phyloP scores from a whole-genome alignment of 495 filamentous ascomycete genomes.

The Podospora didyma region DNA sequence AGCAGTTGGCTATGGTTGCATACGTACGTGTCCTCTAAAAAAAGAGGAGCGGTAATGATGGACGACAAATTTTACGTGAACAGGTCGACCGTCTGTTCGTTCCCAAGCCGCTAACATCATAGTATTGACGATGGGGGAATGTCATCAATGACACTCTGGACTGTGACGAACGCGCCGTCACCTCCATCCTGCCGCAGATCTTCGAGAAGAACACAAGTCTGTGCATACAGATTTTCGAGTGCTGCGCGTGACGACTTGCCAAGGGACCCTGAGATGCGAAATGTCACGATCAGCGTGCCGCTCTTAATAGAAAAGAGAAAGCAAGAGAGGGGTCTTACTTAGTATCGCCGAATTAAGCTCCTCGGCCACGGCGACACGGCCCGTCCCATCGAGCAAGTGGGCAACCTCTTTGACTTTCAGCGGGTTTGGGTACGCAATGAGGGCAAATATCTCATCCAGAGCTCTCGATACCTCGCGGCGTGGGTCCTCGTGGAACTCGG shows the following conservation, averaged over 20 bases:
- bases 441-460: conserved; percentile 79
- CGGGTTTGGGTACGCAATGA: conserved; percentile 84
- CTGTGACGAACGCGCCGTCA: conserved; percentile 81
- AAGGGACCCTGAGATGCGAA: conserved; percentile 60
- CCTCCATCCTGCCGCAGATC: conserved; percentile 80
- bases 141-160: conserved; percentile 59
- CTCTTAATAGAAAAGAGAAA: not conserved
- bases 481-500: conserved; percentile 69
- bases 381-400: conserved; percentile 72
- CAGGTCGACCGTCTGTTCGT: not conserved
- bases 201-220: conserved; percentile 80
- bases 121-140: conserved; percentile 26
- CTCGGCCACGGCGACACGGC: conserved; percentile 79
- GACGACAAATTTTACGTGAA: too few species aligned
- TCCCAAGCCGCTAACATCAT: not conserved
- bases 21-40: too few species aligned
- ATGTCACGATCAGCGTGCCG: not conserved
- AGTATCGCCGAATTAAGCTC: conserved; percentile 93
- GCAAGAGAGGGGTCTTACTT: conserved; percentile 55
- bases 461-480: conserved; percentile 65
- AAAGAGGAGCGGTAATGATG: too few species aligned
- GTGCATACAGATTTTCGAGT: conserved; percentile 79
- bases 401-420: conserved; percentile 68
- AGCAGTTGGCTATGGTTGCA: too few species aligned
- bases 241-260: conserved; percentile 87